Percentiles rank a stretch among this genome's conserved stretches.
These are phyloP conservation scores for Penicillium turbatum DNA, from an alignment of 495 filamentous ascomycete genomes.

Conservation along the genomic window DNA sequence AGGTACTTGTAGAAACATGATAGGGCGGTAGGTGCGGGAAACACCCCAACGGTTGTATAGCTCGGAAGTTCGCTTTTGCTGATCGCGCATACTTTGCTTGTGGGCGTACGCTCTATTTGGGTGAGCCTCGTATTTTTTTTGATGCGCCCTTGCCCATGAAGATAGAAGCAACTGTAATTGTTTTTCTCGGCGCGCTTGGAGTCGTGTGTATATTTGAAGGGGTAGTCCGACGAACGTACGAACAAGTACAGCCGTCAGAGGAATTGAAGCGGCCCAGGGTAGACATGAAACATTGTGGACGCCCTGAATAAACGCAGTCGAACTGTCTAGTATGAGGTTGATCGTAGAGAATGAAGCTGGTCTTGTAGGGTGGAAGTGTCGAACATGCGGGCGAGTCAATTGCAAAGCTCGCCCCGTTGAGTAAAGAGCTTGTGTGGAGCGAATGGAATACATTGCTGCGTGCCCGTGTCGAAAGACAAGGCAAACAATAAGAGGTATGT, in stretches of 20 bases:
- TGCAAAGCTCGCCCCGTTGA: conserved; percentile 5
- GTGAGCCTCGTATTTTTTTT: conserved; percentile 6
- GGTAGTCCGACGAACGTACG: conserved; percentile 57
- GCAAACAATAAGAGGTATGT: background rate
- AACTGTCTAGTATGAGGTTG: conserved; percentile 44
- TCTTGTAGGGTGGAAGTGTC: conserved; percentile 46
- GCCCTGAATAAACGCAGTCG: conserved; percentile 53
- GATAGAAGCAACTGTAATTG: conserved; percentile 47
- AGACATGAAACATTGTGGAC: conserved; percentile 57
- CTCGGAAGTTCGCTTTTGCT: conserved; percentile 13
- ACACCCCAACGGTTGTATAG: conserved; percentile 46
- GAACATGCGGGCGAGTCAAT: conserved; percentile 24
- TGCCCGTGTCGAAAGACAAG: no score
- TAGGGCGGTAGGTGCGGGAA: conserved; percentile 44
- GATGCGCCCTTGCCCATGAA: conserved; percentile 43
- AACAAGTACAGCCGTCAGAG: conserved; percentile 61
- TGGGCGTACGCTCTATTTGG: background rate
- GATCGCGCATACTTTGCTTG: background rate
- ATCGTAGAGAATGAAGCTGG: conserved; percentile 31
- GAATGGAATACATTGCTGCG: conserved; percentile 19
- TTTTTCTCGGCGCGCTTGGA: conserved; percentile 36
- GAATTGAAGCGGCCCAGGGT: conserved; percentile 69
- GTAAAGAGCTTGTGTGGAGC: conserved; percentile 9
- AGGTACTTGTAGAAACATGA: conserved; percentile 52
- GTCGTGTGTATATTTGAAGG: conserved; percentile 50